Evolutionary conservation across 192 early-diverging fungal species (phyloP), one percentile per base, ranked within the genome.

Genomic region (Obelidium mucronatum): DNA sequence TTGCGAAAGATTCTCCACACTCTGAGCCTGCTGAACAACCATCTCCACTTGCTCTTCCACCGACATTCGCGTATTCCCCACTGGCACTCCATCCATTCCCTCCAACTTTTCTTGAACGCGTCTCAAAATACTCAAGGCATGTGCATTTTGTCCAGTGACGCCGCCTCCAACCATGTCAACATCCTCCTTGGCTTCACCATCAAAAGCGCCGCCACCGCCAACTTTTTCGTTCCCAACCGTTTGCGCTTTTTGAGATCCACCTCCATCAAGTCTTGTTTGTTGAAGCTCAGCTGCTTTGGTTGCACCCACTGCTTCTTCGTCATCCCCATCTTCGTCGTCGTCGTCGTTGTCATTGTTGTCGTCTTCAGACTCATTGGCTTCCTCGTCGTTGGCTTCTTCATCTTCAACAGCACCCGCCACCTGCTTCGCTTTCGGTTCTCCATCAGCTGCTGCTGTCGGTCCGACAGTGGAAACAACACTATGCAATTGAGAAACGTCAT

Each of bases 1-100:
- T 24, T 83, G 71, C n/a, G 90, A 83, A 8, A 95, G 79, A 75
- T 92, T 92, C 65, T 93, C 88, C 3, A 81, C 75, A 73, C 85
- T 84, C 0, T 78, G 89, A 2, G 94, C 94, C 69, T 93, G 82
- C 30, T 86, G 75, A 40, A 95, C 90, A 4, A 94, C 79, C 33
- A 75, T 78, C 2, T 88, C 87, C 37, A 91, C 86, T 81, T 91
- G 73, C 2, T 62, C 73, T 2, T 64, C 58, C 1, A 81, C 70
- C n/a, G 69, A 40, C 71, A 68, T 44, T 26, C 22, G 17, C 1
- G 13, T 11, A 2, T 15, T 8, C n/a, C 51, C 64, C 24, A 30
- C 83, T 68, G 81, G 82, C 64, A n/a, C 31, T 22, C 35, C 48
- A 53, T 93, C 92, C 11, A 77, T 75, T 31, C 92, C 92, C 44